Evolutionary conservation across 2,329 filamentous ascomycete genomes (phyloP).

Genomic region (Aspergillus texensis): DNA sequence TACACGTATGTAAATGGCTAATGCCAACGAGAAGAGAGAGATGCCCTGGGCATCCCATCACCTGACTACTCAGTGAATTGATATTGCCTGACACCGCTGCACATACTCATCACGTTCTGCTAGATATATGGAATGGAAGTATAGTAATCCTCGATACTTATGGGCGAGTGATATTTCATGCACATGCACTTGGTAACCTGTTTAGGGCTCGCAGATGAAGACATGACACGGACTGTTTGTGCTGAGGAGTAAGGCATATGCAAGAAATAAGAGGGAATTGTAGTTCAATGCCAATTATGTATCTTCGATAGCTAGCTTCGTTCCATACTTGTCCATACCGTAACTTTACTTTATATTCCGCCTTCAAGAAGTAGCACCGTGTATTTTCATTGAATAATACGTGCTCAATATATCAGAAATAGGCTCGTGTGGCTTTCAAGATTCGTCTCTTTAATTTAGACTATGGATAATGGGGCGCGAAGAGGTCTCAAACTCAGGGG

Average conservation of each 20-base stretch:
- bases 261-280: background rate
- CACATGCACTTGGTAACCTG: background rate
- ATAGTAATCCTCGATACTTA: background rate
- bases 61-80: background rate
- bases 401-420: too few relatives aligned
- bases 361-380: too few relatives aligned
- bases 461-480: too few relatives aligned
- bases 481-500: background rate
- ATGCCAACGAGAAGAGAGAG: background rate
- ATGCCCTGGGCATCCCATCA: background rate
- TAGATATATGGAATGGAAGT: background rate
- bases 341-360: background rate
- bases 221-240: background rate
- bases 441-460: too few relatives aligned
- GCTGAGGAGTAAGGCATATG: background rate
- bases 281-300: background rate
- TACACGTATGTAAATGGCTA: background rate
- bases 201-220: background rate
- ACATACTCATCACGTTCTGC: background rate
- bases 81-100: background rate
- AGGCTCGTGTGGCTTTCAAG: too few relatives aligned
- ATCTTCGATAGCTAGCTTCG: background rate
- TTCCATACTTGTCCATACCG: background rate
- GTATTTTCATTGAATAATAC: too few relatives aligned
- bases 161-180: background rate